A percentile compares a stretch with the other conserved stretches of the same genome.
Evolutionary conservation across 1,139 yeast species (phyloP).

Genomic region (Trichomonascaceae sp.): DNA sequence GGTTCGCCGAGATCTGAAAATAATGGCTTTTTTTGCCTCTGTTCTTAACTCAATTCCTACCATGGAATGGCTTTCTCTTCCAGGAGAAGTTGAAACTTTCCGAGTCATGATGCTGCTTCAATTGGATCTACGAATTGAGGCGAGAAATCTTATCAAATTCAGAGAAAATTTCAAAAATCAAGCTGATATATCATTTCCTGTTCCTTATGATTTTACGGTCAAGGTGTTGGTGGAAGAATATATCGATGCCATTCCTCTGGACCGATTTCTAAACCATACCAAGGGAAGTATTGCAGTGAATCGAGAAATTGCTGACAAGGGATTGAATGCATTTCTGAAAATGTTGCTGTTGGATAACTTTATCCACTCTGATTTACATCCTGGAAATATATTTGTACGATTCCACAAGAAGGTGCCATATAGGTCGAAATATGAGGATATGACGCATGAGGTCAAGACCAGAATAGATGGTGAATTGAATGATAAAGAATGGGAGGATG

Average conservation of each 20-base stretch:
- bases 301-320: constrained; percentile 75
- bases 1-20: constrained; percentile 72
- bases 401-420: constrained; percentile 39
- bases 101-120: constrained; percentile 81
- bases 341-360: constrained; percentile 91
- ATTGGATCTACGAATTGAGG: constrained; percentile 84
- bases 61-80: constrained; percentile 95
- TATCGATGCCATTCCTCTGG: constrained; percentile 78
- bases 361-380: constrained; percentile 93
- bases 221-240: constrained; percentile 81
- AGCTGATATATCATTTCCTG: constrained; percentile 70
- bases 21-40: constrained; percentile 76
- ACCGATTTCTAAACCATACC: constrained; percentile 41
- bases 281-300: constrained; percentile 38
- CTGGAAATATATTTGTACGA: constrained; percentile 87
- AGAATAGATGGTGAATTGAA: not conserved
- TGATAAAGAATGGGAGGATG: constrained; percentile 39
- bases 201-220: constrained; percentile 67
- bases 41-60: constrained; percentile 71
- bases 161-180: constrained; percentile 53
- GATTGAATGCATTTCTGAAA: constrained; percentile 83
- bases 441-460: constrained; percentile 16
- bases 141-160: constrained; percentile 68
- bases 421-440: constrained; percentile 15
- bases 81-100: constrained; percentile 90